These are phyloP conservation scores for Rhynchosporium secalis DNA, from an alignment of 2,329 filamentous ascomycete genomes.

Conservation along the genomic window DNA sequence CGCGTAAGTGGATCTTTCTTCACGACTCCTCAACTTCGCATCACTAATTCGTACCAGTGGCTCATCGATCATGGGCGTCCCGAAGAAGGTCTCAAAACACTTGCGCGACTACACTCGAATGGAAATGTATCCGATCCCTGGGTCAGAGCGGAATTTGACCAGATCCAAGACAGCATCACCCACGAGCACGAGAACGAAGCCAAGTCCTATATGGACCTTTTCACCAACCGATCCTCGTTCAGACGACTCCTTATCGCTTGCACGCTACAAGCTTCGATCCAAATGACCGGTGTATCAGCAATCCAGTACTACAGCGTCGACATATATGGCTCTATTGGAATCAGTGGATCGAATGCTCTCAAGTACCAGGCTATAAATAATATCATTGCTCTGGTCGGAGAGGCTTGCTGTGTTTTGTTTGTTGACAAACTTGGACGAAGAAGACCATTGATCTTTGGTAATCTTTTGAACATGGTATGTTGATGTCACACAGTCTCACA, in stretches of 20 bases:
- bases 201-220: slow-evolving; percentile 62
- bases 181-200: slow-evolving; percentile 63
- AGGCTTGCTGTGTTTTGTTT: slow-evolving; percentile 59
- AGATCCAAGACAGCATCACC: slow-evolving; percentile 63
- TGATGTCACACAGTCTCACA: no score
- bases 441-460: slow-evolving; percentile 71
- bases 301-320: slow-evolving; percentile 64
- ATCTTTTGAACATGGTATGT: slow-evolving; percentile 60
- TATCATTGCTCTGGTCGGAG: slow-evolving; percentile 59
- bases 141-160: slow-evolving; percentile 63
- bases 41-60: slow-evolving; percentile 44
- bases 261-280: slow-evolving; percentile 61
- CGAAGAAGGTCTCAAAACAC: slow-evolving; percentile 56
- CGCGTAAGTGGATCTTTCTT: slow-evolving; percentile 42
- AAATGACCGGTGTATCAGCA: slow-evolving; percentile 66
- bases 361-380: slow-evolving; percentile 67
- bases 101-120: slow-evolving; percentile 61
- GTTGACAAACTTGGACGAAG: slow-evolving; percentile 72
- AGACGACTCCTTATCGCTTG: slow-evolving; percentile 61
- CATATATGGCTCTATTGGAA: slow-evolving; percentile 62
- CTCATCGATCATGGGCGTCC: slow-evolving; percentile 60
- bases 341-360: slow-evolving; percentile 55
- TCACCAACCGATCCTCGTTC: slow-evolving; percentile 60
- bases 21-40: neutral
- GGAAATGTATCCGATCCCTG: slow-evolving; percentile 59